Conservation (phyloP, 768 basidiomycete species). For the Harrya chromipes region DNA sequence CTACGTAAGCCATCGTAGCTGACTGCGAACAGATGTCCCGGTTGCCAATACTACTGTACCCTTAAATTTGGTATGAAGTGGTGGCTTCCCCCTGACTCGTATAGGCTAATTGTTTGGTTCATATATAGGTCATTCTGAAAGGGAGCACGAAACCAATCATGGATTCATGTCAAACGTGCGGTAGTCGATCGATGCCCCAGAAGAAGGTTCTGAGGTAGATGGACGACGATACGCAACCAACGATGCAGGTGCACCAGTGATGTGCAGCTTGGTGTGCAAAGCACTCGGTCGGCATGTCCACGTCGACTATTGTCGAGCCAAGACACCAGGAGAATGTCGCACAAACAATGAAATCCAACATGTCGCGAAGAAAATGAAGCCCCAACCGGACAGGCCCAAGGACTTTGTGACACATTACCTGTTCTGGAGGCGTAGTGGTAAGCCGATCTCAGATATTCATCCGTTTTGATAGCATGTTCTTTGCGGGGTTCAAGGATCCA, state of each 20-base stretch:
- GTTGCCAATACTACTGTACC: constrained; percentile 58
- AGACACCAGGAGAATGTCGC: constrained; percentile 33
- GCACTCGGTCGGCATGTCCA: constrained; percentile 53
- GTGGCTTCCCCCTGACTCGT: neutral
- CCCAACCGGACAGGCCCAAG: constrained; percentile 46
- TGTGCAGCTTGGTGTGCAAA: constrained; percentile 56
- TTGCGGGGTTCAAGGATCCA: constrained; percentile 58
- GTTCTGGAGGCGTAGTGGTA: constrained; percentile 46
- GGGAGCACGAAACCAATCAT: constrained; percentile 58
- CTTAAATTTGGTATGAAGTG: constrained; percentile 43
- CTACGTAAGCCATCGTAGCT: neutral
- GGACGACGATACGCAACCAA: constrained; percentile 50
- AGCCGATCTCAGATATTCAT: constrained; percentile 1
- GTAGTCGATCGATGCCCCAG: constrained; percentile 53
- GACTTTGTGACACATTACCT: constrained; percentile 55
- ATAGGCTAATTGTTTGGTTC: neutral
- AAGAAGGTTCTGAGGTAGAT: constrained; percentile 45
- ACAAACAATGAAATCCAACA: constrained; percentile 45
- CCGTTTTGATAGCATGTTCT: neutral
- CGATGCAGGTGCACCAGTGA: constrained; percentile 59
- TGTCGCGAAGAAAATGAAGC: constrained; percentile 36
- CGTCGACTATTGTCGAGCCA: constrained; percentile 52
- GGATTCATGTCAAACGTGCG: constrained; percentile 56
- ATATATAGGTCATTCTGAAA: constrained; percentile 48
- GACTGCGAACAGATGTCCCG: constrained; percentile 39